Conservation (phyloP, 1,284 basidiomycete species). For the Pascua sp. region DNA sequence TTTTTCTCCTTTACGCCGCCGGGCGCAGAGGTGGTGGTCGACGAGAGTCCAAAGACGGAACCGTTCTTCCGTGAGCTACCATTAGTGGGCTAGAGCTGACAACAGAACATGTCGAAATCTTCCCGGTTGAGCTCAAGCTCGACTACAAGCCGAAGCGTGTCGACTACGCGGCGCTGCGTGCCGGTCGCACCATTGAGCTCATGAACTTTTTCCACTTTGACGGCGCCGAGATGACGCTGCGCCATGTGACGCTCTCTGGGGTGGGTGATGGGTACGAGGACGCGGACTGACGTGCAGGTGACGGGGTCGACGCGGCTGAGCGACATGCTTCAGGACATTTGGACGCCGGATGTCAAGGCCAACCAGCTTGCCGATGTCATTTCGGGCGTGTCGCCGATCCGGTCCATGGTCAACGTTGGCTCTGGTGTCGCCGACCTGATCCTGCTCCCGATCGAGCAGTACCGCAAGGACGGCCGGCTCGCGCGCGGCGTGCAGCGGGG, state of each 20-base stretch:
- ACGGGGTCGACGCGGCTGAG: slow-evolving; percentile 84
- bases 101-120: slow-evolving; percentile 48
- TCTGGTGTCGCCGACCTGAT: slow-evolving; percentile 94
- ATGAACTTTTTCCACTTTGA: slow-evolving; percentile 99
- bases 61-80: slow-evolving; percentile 49
- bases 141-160: slow-evolving; percentile 98
- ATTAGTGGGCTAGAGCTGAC: background rate
- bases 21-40: slow-evolving; percentile 27
- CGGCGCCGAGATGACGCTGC: slow-evolving; percentile 93
- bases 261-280: slow-evolving; percentile 54
- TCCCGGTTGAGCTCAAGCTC: slow-evolving; percentile 78
- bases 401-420: slow-evolving; percentile 93
- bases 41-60: slow-evolving; percentile 40
- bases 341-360: slow-evolving; percentile 98
- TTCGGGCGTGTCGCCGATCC: slow-evolving; percentile 92
- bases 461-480: slow-evolving; percentile 92
- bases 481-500: slow-evolving; percentile 92
- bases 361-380: slow-evolving; percentile 96
- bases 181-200: slow-evolving; percentile 89
- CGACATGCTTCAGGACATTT: slow-evolving; percentile 88
- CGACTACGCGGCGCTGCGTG: slow-evolving; percentile 84
- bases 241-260: slow-evolving; percentile 86
- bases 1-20: slow-evolving; percentile 87
- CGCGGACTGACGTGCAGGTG: slow-evolving; percentile 55
- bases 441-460: slow-evolving; percentile 92